These are phyloP conservation scores for Scutellaria baicalensis DNA, from an alignment of 257 asterid species.

Conservation along the genomic window DNA sequence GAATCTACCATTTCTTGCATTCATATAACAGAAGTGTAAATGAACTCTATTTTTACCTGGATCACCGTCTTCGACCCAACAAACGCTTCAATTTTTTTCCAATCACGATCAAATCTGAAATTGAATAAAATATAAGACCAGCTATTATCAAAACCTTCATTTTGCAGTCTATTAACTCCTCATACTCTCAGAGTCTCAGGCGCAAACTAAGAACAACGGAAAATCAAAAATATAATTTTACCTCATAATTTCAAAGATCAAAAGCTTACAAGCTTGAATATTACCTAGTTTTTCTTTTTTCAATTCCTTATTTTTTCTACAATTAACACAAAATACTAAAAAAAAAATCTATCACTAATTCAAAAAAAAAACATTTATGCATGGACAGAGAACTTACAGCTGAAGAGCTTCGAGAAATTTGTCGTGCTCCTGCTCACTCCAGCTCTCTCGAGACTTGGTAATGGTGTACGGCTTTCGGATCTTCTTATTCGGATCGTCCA, in stretches of 20 bases:
- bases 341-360: not conserved
- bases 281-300: not conserved
- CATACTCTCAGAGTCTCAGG: not conserved
- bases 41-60: constrained; percentile 46
- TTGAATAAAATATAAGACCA: not conserved
- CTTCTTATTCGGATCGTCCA: constrained; percentile 70
- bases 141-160: not conserved
- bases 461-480: constrained; percentile 80
- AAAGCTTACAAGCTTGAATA: not conserved
- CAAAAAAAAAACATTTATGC: not conserved
- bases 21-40: not conserved
- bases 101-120: constrained; percentile 83
- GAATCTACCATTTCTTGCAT: not conserved
- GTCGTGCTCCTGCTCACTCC: constrained; percentile 93
- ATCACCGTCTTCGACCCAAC: constrained; percentile 89
- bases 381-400: constrained; percentile 17
- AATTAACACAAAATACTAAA: not conserved
- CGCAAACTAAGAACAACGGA: not conserved
- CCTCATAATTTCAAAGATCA: not conserved
- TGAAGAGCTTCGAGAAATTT: constrained; percentile 65
- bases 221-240: not conserved
- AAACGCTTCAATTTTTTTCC: constrained; percentile 94
- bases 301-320: not conserved
- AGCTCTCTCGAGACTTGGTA: constrained; percentile 90
- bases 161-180: not conserved